phyloP scores from a whole-genome alignment of 176 grass and related monocot species.

The Eragrostis curvula region DNA sequence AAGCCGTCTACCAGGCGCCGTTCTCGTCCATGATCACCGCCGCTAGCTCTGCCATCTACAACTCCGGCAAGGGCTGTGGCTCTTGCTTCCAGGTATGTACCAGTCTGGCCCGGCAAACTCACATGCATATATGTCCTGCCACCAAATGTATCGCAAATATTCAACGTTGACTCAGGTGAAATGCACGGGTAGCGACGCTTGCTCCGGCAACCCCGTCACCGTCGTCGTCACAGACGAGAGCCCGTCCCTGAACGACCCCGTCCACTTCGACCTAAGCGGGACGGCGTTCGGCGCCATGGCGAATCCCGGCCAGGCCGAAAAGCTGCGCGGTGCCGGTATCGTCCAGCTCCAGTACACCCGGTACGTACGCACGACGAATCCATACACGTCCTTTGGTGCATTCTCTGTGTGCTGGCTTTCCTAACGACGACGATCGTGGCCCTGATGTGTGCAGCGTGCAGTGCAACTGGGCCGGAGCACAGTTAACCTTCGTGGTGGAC shows the following conservation, averaged over 20 bases:
- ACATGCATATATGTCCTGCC: neutral
- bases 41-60: constrained; percentile 54
- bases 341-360: constrained; percentile 60
- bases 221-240: constrained; percentile 70
- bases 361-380: too few relatives aligned
- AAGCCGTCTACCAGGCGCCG: constrained; percentile 53
- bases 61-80: constrained; percentile 63
- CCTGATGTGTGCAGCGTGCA: constrained; percentile 33
- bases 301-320: constrained; percentile 45
- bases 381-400: too few relatives aligned
- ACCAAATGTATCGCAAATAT: too few relatives aligned
- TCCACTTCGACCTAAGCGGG: constrained; percentile 75
- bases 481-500: constrained; percentile 63
- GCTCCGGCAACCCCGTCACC: constrained; percentile 62
- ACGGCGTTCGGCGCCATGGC: constrained; percentile 76
- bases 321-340: constrained; percentile 57
- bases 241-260: constrained; percentile 49
- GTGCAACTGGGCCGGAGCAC: constrained; percentile 52
- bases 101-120: neutral
- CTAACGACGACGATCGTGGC: neutral
- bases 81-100: constrained; percentile 56
- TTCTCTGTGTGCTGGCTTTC: neutral
- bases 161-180: constrained; percentile 17
- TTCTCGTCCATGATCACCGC: constrained; percentile 75
- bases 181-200: constrained; percentile 52